Evolutionary conservation across 495 filamentous ascomycete genomes (phyloP).

Genomic region (Aspergillus saccharolyticus): DNA sequence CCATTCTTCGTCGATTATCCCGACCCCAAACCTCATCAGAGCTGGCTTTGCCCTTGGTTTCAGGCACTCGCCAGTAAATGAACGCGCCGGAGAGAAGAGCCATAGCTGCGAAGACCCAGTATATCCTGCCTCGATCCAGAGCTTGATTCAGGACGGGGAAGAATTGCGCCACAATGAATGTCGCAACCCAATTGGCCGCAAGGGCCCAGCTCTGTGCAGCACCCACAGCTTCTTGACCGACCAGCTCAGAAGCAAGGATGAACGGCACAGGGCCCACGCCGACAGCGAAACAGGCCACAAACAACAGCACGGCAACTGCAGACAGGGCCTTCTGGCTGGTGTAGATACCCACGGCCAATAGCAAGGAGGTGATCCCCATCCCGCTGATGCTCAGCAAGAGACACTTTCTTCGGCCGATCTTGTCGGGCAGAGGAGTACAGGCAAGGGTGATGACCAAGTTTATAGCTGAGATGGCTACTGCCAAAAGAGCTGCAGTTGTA

Average conservation of each 20-base stretch:
- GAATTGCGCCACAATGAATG: constrained; percentile 87
- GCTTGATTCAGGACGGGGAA: constrained; percentile 79
- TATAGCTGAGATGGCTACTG: constrained; percentile 76
- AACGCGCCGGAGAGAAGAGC: constrained; percentile 62
- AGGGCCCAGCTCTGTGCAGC: constrained; percentile 81
- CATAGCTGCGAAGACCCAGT: constrained; percentile 78
- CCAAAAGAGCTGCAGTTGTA: constrained; percentile 69
- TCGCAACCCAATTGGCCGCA: constrained; percentile 84
- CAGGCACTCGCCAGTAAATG: constrained; percentile 66
- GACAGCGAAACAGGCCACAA: constrained; percentile 85
- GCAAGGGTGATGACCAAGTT: constrained; percentile 78
- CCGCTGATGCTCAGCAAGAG: constrained; percentile 75
- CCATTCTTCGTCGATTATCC: constrained; percentile 26
- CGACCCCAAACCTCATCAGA: constrained; percentile 87
- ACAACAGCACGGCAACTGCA: constrained; percentile 72
- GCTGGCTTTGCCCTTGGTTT: constrained; percentile 76
- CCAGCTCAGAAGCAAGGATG: constrained; percentile 84
- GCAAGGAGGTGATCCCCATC: constrained; percentile 70
- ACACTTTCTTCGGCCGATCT: constrained; percentile 77
- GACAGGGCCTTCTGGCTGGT: constrained; percentile 64
- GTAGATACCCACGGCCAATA: constrained; percentile 71
- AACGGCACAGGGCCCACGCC: constrained; percentile 93
- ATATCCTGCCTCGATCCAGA: constrained; percentile 73
- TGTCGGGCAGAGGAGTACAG: constrained; percentile 80
- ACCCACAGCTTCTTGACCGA: constrained; percentile 81